Evolutionary conservation across 2,329 filamentous ascomycete genomes (phyloP).

Genomic region (Penicillium janthinellum): DNA sequence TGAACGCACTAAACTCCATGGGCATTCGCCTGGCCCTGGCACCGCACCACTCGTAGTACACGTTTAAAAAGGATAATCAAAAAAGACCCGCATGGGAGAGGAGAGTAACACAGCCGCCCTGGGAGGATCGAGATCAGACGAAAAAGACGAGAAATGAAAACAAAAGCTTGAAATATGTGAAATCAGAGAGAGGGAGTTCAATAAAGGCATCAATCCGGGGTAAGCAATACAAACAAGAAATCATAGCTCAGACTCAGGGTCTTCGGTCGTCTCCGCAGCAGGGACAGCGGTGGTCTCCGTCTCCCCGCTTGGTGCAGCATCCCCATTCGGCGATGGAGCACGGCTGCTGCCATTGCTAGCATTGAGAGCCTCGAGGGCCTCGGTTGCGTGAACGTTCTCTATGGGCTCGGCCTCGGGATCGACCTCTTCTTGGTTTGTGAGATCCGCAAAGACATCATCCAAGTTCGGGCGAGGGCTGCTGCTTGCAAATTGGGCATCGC

Average conservation of each 20-base stretch:
- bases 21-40: constrained; percentile 22
- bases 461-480: constrained; percentile 45
- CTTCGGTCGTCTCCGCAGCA: not conserved
- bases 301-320: constrained; percentile 25
- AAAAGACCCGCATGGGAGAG: constrained; percentile 15
- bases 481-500: constrained; percentile 33
- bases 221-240: constrained; percentile 2
- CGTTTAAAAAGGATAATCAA: constrained; percentile 13
- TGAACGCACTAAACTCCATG: constrained; percentile 14
- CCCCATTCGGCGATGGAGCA: constrained; percentile 33
- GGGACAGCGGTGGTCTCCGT: constrained; percentile 4
- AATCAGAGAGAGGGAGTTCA: not conserved
- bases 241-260: constrained; percentile 13
- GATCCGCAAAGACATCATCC: constrained; percentile 50
- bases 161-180: constrained; percentile 2
- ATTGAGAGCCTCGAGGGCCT: constrained; percentile 48
- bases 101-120: constrained; percentile 4
- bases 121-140: constrained; percentile 6
- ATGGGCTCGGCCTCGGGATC: constrained; percentile 39
- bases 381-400: constrained; percentile 51
- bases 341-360: constrained; percentile 41
- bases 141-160: constrained; percentile 10
- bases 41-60: constrained; percentile 25
- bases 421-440: constrained; percentile 49
- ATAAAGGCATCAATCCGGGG: constrained; percentile 8